Evolutionary conservation across 129 eudicot genomes (phyloP).

Genomic region (Glebionis coronaria): DNA sequence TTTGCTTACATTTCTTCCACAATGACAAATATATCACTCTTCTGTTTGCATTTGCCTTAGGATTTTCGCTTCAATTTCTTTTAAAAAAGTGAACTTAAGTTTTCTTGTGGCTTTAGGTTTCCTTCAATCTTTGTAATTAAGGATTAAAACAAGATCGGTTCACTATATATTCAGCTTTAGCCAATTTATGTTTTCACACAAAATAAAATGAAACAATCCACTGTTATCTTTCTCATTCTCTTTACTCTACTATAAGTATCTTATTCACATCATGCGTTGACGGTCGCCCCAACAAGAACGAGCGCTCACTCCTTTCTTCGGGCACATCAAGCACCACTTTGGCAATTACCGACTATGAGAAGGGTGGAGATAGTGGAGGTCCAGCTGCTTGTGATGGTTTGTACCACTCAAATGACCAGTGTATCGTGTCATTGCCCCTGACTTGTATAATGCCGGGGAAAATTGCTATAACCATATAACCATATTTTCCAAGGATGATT

Average conservation of each 20-base stretch:
- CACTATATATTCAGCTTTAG: too few species aligned
- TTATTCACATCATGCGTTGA: not conserved
- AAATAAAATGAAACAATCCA: constrained; percentile 1
- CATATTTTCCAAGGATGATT: not conserved
- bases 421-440: constrained; percentile 20
- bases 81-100: too few species aligned
- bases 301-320: not conserved
- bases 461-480: not conserved
- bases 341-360: constrained; percentile 18
- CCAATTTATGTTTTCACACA: not conserved
- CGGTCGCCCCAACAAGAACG: not conserved
- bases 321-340: constrained; percentile 1
- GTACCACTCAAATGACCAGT: constrained; percentile 16
- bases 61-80: too few species aligned
- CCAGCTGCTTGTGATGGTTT: constrained; percentile 24
- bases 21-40: too few species aligned
- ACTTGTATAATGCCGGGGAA: constrained; percentile 20
- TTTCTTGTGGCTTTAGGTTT: too few species aligned
- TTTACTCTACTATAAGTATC: not conserved
- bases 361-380: constrained; percentile 28
- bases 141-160: too few species aligned
- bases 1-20: too few species aligned
- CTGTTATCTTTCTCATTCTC: constrained; percentile 1
- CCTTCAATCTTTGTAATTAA: too few species aligned
- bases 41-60: too few species aligned